These are phyloP conservation scores for Dioscorea zingiberensis DNA, from an alignment of 106 monocot species.

Conservation along the genomic window DNA sequence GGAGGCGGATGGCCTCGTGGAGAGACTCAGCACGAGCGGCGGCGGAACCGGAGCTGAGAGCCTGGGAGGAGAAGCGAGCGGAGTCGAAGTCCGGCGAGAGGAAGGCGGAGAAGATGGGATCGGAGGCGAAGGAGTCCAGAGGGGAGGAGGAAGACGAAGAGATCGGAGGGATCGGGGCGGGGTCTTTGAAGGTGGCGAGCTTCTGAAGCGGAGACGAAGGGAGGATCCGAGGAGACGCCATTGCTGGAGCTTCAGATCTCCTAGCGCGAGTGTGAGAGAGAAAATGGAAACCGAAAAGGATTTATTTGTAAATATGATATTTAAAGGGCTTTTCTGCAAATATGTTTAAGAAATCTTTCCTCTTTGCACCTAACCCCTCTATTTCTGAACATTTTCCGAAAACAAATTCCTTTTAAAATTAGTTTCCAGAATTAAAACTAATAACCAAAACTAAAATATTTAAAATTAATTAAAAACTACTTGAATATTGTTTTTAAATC, in stretches of 20 bases:
- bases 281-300: too few relatives aligned
- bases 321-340: too few relatives aligned
- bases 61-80: slow-evolving; percentile 72
- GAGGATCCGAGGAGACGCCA: slow-evolving; percentile 41
- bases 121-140: slow-evolving; percentile 63
- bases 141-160: slow-evolving; percentile 25
- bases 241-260: background rate
- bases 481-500: too few relatives aligned
- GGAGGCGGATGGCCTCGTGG: slow-evolving; percentile 65
- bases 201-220: slow-evolving; percentile 51
- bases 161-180: slow-evolving; percentile 5
- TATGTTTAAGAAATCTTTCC: too few relatives aligned
- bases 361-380: too few relatives aligned
- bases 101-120: slow-evolving; percentile 89
- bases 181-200: slow-evolving; percentile 45
- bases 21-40: slow-evolving; percentile 76
- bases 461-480: too few relatives aligned
- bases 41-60: slow-evolving; percentile 74
- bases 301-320: too few relatives aligned
- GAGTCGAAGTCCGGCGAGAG: slow-evolving; percentile 80
- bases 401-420: too few relatives aligned
- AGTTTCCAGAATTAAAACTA: too few relatives aligned
- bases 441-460: too few relatives aligned
- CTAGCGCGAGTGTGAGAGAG: too few relatives aligned
- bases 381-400: too few relatives aligned